Conservation (phyloP, 371 early-diverging fungal species). For the Parasitella parasitica region DNA sequence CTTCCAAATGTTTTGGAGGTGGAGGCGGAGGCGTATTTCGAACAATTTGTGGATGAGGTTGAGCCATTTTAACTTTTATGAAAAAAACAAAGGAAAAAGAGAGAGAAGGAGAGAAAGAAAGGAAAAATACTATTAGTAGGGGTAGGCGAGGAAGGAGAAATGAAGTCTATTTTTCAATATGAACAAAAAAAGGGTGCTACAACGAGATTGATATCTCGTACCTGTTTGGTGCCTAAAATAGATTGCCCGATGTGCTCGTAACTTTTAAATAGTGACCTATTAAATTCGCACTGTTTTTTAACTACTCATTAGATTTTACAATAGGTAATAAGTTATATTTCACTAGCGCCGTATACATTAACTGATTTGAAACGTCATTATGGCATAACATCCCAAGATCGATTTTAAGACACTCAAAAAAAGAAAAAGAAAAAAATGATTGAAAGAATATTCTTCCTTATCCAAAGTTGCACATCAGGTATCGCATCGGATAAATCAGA, state of each 20-base stretch:
- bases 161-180: slow-evolving; percentile 21
- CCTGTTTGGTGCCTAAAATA: slow-evolving; percentile 8
- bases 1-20: slow-evolving; percentile 27
- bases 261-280: not conserved
- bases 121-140: not conserved
- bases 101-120: not conserved
- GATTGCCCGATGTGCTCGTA: not conserved
- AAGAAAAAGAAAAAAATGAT: not conserved
- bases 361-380: not conserved
- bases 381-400: not conserved
- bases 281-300: not conserved
- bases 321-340: no score
- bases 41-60: slow-evolving; percentile 14
- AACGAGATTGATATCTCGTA: slow-evolving; percentile 21
- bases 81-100: slow-evolving; percentile 8
- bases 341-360: not conserved
- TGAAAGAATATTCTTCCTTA: not conserved
- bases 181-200: slow-evolving; percentile 23
- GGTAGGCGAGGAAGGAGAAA: not conserved
- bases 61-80: slow-evolving; percentile 18
- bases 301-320: no score
- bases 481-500: not conserved
- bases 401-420: not conserved
- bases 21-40: slow-evolving; percentile 9
- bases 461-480: not conserved